Base-by-base conservation (phyloP, 73 alveolate species). In the Paramecium biaurelia region DNA sequence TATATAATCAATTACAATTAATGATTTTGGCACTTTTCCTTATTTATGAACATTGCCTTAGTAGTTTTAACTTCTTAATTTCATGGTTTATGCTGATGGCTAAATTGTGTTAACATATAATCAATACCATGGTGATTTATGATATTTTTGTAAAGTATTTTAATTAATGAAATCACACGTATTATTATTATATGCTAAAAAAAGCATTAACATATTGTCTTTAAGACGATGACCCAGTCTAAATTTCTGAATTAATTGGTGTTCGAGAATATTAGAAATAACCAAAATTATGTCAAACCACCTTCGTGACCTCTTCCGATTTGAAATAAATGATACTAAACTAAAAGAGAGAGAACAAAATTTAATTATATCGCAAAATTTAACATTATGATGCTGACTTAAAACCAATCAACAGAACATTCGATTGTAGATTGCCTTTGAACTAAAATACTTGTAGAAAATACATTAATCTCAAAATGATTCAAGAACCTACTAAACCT, bases 11-110 rank as follows among this genome's bases (percentile, higher is more conserved):
- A 41, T 93, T 96, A 96, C 99, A 67, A 93, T 93, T 11, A 96
- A 85, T 20, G 98, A 95, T 70, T 92, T 95, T 47, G 99, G 98
- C 32, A 95, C 99, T 87, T 95, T 93, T 89, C 98, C 99, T 85
- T 93, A 85, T 86, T 94, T 95, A 6, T 92, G 94, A 53, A 96
- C 70, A 93, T 96, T 96, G 70, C 92, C 85, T 86, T 95, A 93
- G 86, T 95, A 95, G 47, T 92, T 92, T 92, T 96, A 94, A 92
- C 94, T 93, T 92, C 92, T 96, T 68, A 93, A 96, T 94, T 92
- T 96, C 93, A 95, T 95, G 0, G 90, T 79, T 45, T 79, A 47
- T 6, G 45, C 70, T 43, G 76, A 79, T 79, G 90, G 76, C 76
- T 79, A 79, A 20, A 24, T 24, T 43, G 6, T 4, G 15, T 21